Base-by-base conservation (phyloP, 345 rosid genomes). In the Hirschfeldia incana region DNA sequence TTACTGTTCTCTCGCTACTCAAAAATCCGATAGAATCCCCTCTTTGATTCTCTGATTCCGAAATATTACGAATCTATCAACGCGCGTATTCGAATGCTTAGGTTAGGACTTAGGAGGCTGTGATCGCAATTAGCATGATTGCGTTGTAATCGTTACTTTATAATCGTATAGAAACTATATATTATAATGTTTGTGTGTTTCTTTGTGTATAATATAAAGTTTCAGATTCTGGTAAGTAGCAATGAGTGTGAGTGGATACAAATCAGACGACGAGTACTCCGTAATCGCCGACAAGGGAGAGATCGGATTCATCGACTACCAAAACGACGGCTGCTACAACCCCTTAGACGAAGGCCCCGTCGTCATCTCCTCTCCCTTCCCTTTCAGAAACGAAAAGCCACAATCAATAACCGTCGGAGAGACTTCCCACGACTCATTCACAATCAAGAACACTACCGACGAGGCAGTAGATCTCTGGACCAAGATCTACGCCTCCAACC, bases 271-370 rank as follows among this genome's bases (percentile, higher is more conserved):
- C 13, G 94, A 90, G 26, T 88, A 67, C 65, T 89, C 91, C 21
- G 94, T 87, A 16, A 91, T 92, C 57, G 90, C 85, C 8, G 95
- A 90, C 29, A 92, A 89, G 75, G 94, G 94, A 49, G 94, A 92
- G 70, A 85, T 94, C 17, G 86, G 85, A 3, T 94, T 85, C 64
- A 87, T 91, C 26, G 97, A 94, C 79, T 91, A 82, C 55, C 89
- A 88, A 74, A 82, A 90, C 10, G 91, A 89, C 62, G 82, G 87
- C 36, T 78, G 67, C 70, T 89, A 86, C 75, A 72, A 82, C 79
- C 88, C 83, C 10, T 49, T 6, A 12, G 94, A 85, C 6, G 90
- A 85, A 79, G 92, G 88, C 70, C 91, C 93, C 0, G 42, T 90
- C n/a, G 2, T 79, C 42, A 75, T 94, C 21, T 92, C 98, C 61